These are phyloP conservation scores for Macrophomina pseudophaseolina DNA, from an alignment of 2,329 filamentous ascomycete genomes.

Conservation along the genomic window DNA sequence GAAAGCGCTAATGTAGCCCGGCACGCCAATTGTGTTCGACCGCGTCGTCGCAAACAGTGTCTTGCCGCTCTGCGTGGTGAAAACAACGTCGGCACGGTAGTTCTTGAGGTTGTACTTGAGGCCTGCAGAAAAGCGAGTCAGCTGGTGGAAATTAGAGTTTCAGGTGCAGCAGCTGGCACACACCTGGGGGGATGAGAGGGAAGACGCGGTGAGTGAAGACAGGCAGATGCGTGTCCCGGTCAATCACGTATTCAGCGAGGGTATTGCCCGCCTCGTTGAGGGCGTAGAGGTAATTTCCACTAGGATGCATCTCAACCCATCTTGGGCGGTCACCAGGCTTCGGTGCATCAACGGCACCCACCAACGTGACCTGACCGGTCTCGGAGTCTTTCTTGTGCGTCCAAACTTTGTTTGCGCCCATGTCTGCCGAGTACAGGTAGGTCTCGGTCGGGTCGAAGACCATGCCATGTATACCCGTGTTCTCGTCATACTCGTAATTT, in stretches of 20 bases:
- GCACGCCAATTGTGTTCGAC: slow-evolving; percentile 74
- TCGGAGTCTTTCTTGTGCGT: slow-evolving; percentile 73
- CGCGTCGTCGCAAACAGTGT: slow-evolving; percentile 88
- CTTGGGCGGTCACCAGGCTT: slow-evolving; percentile 76
- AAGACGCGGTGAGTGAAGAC: slow-evolving; percentile 78
- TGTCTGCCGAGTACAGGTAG: slow-evolving; percentile 79
- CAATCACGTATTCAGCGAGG: slow-evolving; percentile 80
- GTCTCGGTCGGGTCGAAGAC: slow-evolving; percentile 76
- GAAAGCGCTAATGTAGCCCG: slow-evolving; percentile 84
- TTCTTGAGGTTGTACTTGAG: slow-evolving; percentile 57
- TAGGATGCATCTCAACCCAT: slow-evolving; percentile 85
- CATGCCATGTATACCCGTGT: slow-evolving; percentile 80
- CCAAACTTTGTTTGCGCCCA: slow-evolving; percentile 82
- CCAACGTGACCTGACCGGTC: slow-evolving; percentile 67
- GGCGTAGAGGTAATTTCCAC: slow-evolving; percentile 79
- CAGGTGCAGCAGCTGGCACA: slow-evolving; percentile 33
- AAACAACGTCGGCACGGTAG: slow-evolving; percentile 87
- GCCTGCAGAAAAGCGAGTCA: slow-evolving; percentile 15
- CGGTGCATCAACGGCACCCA: slow-evolving; percentile 76
- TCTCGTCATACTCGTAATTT: slow-evolving; percentile 72
- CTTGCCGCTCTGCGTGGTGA: slow-evolving; percentile 68
- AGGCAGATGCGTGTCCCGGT: slow-evolving; percentile 73
- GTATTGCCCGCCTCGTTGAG: slow-evolving; percentile 91
- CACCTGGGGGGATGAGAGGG: slow-evolving; percentile 79
- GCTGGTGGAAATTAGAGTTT: slow-evolving; percentile 1